Percentiles rank a stretch among this genome's conserved stretches.
Conservation (phyloP, 2,329 filamentous ascomycete species). For the Ilyonectria robusta region DNA sequence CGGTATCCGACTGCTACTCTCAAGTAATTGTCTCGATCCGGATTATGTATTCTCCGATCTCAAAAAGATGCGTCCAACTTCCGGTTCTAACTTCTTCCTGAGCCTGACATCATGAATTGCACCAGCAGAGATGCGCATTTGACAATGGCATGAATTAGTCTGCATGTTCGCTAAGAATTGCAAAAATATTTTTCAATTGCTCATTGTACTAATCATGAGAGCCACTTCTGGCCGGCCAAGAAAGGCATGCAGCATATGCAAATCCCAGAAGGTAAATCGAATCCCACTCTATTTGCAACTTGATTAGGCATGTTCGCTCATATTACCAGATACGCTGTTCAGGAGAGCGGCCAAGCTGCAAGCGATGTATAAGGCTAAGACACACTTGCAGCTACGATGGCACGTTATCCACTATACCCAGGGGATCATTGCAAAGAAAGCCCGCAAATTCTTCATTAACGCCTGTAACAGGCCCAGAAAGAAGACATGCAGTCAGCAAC, state of each 20-base stretch:
- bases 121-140: background rate
- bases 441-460: background rate
- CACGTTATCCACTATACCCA: background rate
- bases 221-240: slow-evolving; percentile 28
- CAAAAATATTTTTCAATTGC: background rate
- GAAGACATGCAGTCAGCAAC: background rate
- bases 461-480: background rate
- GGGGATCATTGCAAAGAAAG: background rate
- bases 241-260: slow-evolving; percentile 36
- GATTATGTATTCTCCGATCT: background rate
- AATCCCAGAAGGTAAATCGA: slow-evolving; percentile 33
- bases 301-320: background rate
- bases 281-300: background rate
- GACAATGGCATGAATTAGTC: too few relatives aligned
- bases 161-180: background rate
- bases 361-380: slow-evolving; percentile 27
- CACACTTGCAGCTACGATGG: slow-evolving; percentile 17
- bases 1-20: background rate
- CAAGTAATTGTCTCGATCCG: background rate
- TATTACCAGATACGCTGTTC: slow-evolving; percentile 36
- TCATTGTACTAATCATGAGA: background rate
- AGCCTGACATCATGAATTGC: background rate
- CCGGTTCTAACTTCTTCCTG: too few relatives aligned
- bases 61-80: too few relatives aligned
- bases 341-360: slow-evolving; percentile 36